Evolutionary conservation across 2,329 filamentous ascomycete genomes (phyloP).

Genomic region (Colletotrichum cordylinicola): DNA sequence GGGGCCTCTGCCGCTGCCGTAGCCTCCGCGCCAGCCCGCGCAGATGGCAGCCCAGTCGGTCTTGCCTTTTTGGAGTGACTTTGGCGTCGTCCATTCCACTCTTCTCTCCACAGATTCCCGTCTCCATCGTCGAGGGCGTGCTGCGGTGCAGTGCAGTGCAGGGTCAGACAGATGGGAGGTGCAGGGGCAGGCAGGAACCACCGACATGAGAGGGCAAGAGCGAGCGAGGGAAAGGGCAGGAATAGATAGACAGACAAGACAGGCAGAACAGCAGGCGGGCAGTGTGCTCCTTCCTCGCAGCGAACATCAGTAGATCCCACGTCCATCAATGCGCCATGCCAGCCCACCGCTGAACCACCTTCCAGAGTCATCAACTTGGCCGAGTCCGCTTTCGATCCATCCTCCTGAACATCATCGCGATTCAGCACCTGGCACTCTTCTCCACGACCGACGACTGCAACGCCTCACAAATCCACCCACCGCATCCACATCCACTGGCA

Average conservation of each 20-base stretch:
- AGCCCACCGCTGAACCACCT: background rate
- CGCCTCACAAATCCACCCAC: background rate
- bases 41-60: background rate
- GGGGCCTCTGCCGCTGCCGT: slow-evolving; percentile 1
- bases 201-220: background rate
- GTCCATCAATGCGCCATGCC: background rate
- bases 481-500: background rate
- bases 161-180: background rate
- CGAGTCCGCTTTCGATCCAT: background rate
- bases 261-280: background rate
- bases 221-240: background rate
- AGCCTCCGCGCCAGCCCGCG: slow-evolving; percentile 6
- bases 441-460: background rate
- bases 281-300: background rate
- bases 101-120: background rate
- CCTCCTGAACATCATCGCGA: background rate
- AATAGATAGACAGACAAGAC: background rate
- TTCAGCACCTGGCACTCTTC: background rate
- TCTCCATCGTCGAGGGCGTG: background rate
- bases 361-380: background rate
- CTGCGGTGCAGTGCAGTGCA: background rate
- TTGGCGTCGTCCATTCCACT: background rate
- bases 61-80: background rate
- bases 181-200: background rate
- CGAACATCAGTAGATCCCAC: background rate